Base-by-base conservation (phyloP, 371 early-diverging fungal species). In the Circinella minor region DNA sequence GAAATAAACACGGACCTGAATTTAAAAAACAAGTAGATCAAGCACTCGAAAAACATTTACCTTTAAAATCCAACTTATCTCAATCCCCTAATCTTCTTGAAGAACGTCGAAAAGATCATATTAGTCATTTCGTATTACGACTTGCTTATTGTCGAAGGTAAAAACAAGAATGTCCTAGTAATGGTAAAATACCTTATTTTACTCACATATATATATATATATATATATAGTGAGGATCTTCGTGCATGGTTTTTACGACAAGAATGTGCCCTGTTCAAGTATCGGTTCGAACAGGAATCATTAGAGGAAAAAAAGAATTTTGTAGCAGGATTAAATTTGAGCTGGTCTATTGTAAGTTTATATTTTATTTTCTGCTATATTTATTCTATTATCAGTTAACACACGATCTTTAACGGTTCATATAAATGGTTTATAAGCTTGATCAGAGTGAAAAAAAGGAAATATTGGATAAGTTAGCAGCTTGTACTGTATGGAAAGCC, bases 111-210 rank as follows among this genome's bases (percentile, higher is more conserved):
- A 95, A 95, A 79, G 99, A 99, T 87, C 92, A 95, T 63, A 82
- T 96, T 60, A 92, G 93, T 63, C 99, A 99, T 74, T 98, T 92
- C 81, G 94, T 99, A 36, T 80, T 99, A 36, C 88, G 96, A 38
- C 85, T 99, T 65, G 98, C 98, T 3, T 98, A 94, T 72, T 94
- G 96, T 79, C 80, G 94, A 72, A 94, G 91, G 84, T 90, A 78
- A 36, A 46, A n/a, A 17, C 9, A 47, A 47, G 15, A 27, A 27
- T 27, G 27, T 27, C 2, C 27, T 27, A 27, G 27, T 27, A 27
- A 27, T 27, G 27, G 27, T 27, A 27, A 2, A 27, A 27, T 27
- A 2, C 2, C 27, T 27, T 27, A n/a, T 57, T 20, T 54, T 54
- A 54, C 57, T 57, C 7, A 37, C 60, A 59, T 59, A 5, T 51